Conservation (phyloP, 768 basidiomycete genomes). For the Stropharia rugosoannulata region DNA sequence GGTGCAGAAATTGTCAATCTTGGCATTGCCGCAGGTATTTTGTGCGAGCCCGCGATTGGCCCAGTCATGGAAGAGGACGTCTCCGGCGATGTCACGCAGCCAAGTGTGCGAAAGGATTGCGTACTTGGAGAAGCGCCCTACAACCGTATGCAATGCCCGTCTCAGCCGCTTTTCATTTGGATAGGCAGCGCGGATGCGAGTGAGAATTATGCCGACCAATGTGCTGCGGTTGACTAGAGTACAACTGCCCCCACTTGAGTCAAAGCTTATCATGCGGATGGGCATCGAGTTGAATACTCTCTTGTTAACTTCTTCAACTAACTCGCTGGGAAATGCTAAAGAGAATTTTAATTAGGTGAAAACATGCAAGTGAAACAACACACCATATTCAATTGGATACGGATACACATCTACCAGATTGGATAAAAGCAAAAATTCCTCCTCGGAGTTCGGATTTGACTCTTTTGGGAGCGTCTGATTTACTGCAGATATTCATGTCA, state of each 20-base stretch:
- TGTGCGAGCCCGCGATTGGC: background rate
- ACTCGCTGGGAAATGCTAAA: background rate
- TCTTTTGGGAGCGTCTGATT: too few relatives aligned
- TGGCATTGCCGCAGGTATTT: background rate
- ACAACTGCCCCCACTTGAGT: too few relatives aligned
- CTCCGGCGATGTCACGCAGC: background rate
- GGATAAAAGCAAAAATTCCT: too few relatives aligned
- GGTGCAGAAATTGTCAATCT: background rate
- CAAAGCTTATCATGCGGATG: too few relatives aligned
- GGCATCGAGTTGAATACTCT: background rate
- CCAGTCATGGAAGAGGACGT: background rate
- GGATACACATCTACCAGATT: background rate
- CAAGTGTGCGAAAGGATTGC: conserved; percentile 5
- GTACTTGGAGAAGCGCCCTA: background rate
- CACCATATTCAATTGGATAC: background rate
- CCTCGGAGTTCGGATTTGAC: too few relatives aligned
- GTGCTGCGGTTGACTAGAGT: too few relatives aligned
- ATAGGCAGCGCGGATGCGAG: too few relatives aligned
- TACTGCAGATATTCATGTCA: too few relatives aligned
- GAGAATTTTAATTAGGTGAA: too few relatives aligned
- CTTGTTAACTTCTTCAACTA: background rate
- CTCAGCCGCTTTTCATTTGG: too few relatives aligned
- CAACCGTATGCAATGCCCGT: too few relatives aligned
- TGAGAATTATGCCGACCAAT: too few relatives aligned
- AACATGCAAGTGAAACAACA: background rate